Percentiles rank a stretch among this genome's conserved stretches.
phyloP scores from a whole-genome alignment of 371 early-diverging fungal genomes.

The Mortierella sp. region DNA sequence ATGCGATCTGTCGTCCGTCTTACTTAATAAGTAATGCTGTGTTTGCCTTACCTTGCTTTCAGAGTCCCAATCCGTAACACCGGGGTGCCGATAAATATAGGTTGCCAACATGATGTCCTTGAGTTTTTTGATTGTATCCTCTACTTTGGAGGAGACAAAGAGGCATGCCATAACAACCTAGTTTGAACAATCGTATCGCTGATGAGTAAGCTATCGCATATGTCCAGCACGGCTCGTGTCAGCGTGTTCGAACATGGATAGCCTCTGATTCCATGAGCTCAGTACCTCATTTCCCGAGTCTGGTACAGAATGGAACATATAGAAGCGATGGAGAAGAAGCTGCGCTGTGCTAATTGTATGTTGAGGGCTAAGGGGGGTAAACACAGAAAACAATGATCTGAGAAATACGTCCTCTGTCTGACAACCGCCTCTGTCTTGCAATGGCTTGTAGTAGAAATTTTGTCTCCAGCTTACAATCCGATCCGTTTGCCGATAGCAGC shows the following conservation, averaged over 20 bases:
- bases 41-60: slow-evolving; percentile 55
- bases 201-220: no score
- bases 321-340: slow-evolving; percentile 77
- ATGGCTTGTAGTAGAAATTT: no score
- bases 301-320: slow-evolving; percentile 67
- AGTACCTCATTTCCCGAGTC: slow-evolving; percentile 48
- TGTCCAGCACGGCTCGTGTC: no score
- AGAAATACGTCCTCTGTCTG: no score
- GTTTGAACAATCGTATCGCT: no score
- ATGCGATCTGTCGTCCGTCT: not conserved
- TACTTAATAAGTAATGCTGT: not conserved
- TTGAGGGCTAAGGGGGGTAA: slow-evolving; percentile 65
- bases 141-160: slow-evolving; percentile 82
- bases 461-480: slow-evolving; percentile 54
- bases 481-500: slow-evolving; percentile 45
- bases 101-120: slow-evolving; percentile 79
- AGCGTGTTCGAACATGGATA: not conserved
- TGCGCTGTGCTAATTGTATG: slow-evolving; percentile 80
- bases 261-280: not conserved
- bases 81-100: slow-evolving; percentile 67
- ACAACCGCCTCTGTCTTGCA: no score
- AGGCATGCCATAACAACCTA: slow-evolving; percentile 76
- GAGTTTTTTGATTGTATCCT: slow-evolving; percentile 81
- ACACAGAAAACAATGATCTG: no score
- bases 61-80: slow-evolving; percentile 66